phyloP scores from a whole-genome alignment of 1,284 basidiomycete species.

The Tylopilus sp. region DNA sequence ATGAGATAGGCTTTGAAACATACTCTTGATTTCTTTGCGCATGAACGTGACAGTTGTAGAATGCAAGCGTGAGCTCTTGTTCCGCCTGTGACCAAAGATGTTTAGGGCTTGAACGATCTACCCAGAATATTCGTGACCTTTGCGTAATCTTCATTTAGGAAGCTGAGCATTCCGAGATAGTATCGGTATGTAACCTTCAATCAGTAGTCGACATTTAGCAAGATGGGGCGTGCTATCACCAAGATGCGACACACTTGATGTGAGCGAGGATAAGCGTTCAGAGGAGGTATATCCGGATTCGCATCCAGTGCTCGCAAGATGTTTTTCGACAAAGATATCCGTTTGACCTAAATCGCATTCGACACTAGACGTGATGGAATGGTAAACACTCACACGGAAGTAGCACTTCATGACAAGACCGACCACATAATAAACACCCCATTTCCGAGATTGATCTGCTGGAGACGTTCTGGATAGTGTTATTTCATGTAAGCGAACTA shows the following conservation, averaged over 20 bases:
- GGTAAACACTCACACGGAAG: constrained; percentile 68
- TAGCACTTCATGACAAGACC: constrained; percentile 91
- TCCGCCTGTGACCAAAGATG: constrained; percentile 57
- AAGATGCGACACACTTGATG: constrained; percentile 68
- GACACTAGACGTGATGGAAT: neutral
- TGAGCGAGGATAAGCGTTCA: constrained; percentile 74
- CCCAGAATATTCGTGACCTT: constrained; percentile 48
- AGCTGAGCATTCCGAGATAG: constrained; percentile 91
- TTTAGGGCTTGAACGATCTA: neutral
- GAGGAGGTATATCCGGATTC: constrained; percentile 79
- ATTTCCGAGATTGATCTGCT: constrained; percentile 78
- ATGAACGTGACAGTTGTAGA: constrained; percentile 72
- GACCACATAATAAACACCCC: constrained; percentile 94
- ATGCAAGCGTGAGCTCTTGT: constrained; percentile 78
- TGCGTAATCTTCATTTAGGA: constrained; percentile 87
- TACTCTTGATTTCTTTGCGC: constrained; percentile 81
- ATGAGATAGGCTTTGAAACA: constrained; percentile 28
- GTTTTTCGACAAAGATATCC: constrained; percentile 89
- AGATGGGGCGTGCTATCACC: constrained; percentile 2
- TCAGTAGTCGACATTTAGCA: constrained; percentile 14
- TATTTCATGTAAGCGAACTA: constrained; percentile 1
- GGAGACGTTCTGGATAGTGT: constrained; percentile 53
- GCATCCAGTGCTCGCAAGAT: constrained; percentile 87
- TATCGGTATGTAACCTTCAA: constrained; percentile 84
- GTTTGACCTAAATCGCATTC: constrained; percentile 63